phyloP scores from a whole-genome alignment of 306 rosid genomes.

The Trifolium repens region DNA sequence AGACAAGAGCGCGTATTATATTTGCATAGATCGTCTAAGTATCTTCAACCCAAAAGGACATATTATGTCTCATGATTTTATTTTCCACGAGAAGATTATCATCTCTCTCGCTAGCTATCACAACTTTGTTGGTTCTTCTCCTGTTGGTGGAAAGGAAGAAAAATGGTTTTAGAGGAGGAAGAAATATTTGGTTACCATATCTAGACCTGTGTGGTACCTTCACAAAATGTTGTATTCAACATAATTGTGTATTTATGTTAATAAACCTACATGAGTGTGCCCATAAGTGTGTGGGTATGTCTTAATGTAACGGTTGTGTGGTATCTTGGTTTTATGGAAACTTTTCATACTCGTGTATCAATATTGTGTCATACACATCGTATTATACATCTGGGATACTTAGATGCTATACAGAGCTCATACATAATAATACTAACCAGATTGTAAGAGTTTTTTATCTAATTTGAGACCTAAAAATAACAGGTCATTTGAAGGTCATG shows the following conservation, averaged over 20 bases:
- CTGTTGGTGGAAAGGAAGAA: constrained; percentile 1
- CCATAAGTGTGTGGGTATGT: constrained; percentile 9
- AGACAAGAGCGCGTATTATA: constrained; percentile 8
- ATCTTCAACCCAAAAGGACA: not conserved
- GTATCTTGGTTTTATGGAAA: not conserved
- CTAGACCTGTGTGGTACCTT: not conserved
- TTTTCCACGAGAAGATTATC: not conserved
- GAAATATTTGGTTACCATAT: not conserved
- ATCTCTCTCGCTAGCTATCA: not conserved
- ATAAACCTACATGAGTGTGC: not conserved
- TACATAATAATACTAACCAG: constrained; percentile 6
- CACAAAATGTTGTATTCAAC: not conserved
- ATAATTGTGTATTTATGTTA: constrained; percentile 3
- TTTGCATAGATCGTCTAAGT: constrained; percentile 3
- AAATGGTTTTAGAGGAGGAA: not conserved
- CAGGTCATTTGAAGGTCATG: constrained; percentile 17
- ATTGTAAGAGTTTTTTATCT: not conserved
- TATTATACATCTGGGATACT: not conserved
- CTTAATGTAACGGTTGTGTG: not conserved
- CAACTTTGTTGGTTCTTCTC: not conserved
- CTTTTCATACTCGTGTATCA: not conserved
- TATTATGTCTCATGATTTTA: not conserved
- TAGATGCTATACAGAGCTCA: constrained; percentile 5
- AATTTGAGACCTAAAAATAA: constrained; percentile 2
- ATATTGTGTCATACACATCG: not conserved